Evolutionary conservation across 805 yeast genomes (phyloP), one percentile per base, ranked within the genome.

Genomic region (Candida namnaoensis): DNA sequence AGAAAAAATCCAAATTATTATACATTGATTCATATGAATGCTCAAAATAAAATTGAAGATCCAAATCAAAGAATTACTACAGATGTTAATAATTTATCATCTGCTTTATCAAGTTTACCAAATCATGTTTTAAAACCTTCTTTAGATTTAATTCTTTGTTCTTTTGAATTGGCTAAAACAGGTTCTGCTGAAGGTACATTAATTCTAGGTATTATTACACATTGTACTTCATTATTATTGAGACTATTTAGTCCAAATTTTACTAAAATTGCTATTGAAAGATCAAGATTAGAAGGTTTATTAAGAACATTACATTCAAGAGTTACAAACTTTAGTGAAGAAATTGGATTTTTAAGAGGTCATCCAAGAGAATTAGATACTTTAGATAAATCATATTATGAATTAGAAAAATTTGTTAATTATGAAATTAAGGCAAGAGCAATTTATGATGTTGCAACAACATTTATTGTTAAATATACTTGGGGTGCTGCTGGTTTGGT

Each of bases 401-500:
- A 83, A 47, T 68, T 88, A 49, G 93, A 85, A 49, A 69, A 80
- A 45, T 91, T 88, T 61, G 71, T 82, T 49, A 77, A 83, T 53
- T 74, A 79, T 63, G 90, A 84, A 55, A 73, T 83, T 47, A 76
- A 84, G 63, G 80, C 85, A 51, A 72, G 82, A 65, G 81, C 91
- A 27, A 60, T 83, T 25, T 91, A 88, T 61, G 88, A 88, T 55
- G 75, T 86, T 50, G 84, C 91, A 2, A 93, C 91, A 50, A 86
- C 83, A 39, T 90, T 88, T 53, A 79, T 88, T 41, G 90, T 90
- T 46, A 90, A 90, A 64, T 90, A 90, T 62, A 77, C 88, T 38
- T 83, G 96, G 90, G 98, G 98, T 47, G 98, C 96, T 3, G 87
- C 93, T 30, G 98, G 98, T 10, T 71, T 90, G 45, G 76, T 81